Evolutionary conservation across 257 asterid genomes (phyloP), one percentile per base, ranked within the genome.

Genomic region (Leonotis leonurus): DNA sequence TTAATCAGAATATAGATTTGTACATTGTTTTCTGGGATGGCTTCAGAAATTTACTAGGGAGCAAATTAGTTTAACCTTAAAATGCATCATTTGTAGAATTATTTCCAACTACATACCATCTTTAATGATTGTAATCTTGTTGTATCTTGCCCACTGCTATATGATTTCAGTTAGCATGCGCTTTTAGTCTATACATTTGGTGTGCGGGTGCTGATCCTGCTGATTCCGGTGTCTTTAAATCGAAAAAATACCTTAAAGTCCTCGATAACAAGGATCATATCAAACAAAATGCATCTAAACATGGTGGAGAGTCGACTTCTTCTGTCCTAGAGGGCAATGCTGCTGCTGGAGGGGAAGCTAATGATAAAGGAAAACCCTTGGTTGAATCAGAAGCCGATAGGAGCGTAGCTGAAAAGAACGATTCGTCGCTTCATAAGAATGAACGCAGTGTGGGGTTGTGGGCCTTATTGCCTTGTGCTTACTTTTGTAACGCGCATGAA

Each of bases 141-240:
- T 27, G 18, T 1, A 13, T 9, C 41, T 27, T 5, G 1, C 3
- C 14, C 3, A 16, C 17, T 22, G 25, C 45, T n/a, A 27, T 26
- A 17, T 57, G 25, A 20, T 54, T 69, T 67, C 91, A 93, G 99
- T 79, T 93, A 60, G 67, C 80, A 41, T 72, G 85, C 37, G 90
- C 80, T 32, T 87, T 93, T 62, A 79, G 97, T 64, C 83, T 93
- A 51, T 93, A 93, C 73, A 81, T 93, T 56, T 89, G 99, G 96
- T 89, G 99, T 46, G 97, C 96, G n/a, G 99, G 78, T 35, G 77
- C 94, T 48, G 99, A 93, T 79, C 99, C 99, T 70, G 96, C 99
- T 6, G 99, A 93, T 69, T 71, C 83, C 3, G 97, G 96, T 49
- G 97, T 93, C 63, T 87, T 87, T 56, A 82, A 71, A 77, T 89